Conservation (phyloP, 208 protist species). For the Trypanosomatidae sp. region DNA sequence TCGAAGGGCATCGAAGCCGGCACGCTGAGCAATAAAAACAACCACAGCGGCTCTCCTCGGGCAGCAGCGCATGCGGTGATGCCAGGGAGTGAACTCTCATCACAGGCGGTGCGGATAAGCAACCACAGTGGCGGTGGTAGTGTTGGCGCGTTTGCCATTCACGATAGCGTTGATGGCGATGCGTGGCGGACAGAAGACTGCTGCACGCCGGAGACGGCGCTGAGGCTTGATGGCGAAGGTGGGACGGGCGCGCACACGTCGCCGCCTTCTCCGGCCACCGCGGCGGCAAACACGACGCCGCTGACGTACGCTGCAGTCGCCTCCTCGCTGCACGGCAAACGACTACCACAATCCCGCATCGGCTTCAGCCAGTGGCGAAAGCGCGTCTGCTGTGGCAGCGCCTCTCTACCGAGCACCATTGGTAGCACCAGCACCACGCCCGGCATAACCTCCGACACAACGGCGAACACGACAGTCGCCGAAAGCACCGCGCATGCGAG, state of each 20-base stretch:
- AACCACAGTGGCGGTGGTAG: neutral
- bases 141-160: neutral
- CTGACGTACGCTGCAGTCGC: slow-evolving; percentile 23
- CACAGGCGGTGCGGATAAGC: neutral
- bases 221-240: neutral
- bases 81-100: neutral
- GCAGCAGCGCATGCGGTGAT: slow-evolving; percentile 2
- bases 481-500: neutral
- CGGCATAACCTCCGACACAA: neutral
- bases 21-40: neutral
- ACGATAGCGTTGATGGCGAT: neutral
- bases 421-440: slow-evolving; percentile 2
- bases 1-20: neutral
- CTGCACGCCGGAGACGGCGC: neutral
- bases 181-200: neutral
- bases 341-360: slow-evolving; percentile 27
- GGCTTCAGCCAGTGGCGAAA: slow-evolving; percentile 23
- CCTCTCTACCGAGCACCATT: neutral
- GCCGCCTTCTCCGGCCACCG: neutral
- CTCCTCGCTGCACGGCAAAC: slow-evolving; percentile 19
- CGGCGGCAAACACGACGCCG: neutral
- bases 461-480: neutral
- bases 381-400: neutral
- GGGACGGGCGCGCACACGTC: neutral
- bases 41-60: no score